Base-by-base conservation (phyloP, 495 filamentous ascomycete species). In the Podospora pseudopauciseta region DNA sequence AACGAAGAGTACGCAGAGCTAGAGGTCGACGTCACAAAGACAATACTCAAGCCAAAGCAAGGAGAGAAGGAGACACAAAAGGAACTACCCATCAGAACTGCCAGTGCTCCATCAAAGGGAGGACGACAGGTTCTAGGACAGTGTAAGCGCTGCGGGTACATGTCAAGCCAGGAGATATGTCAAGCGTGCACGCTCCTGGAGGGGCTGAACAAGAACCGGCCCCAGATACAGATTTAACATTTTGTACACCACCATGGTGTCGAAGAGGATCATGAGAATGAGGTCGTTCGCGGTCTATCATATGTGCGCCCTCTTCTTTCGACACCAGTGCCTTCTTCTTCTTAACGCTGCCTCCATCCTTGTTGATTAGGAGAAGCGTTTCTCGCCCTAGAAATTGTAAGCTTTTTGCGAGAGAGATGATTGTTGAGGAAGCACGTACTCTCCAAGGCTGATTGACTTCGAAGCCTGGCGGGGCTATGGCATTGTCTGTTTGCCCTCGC, bases 371-470 rank as follows among this genome's bases (percentile, higher is more conserved):
- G 74, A 75, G 28, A 85, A 76, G 44, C 84, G 79, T 70, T 81
- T 84, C 68, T 87, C 85, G 68, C 82, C 75, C 85, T 87, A 71
- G 19, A 68, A 65, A 16, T 2, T 53, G 71, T 76, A 20, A 76
- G 69, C 58, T 26, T 67, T 28, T 6, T n/a, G 2, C 4, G 3
- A 7, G 16, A 2, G 15, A 15, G 20, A 26, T 30, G 4, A 0
- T 19, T 18, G 2, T 6, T 44, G 2, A 20, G 9, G 13, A 1
- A 27, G 15, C 49, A 74, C 77, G 56, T 80, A 84, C 82, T 86
- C 87, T 94, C 96, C 96, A 99, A 32, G 92, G 91, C 79, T 97
- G 97, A 86, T 90, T 97, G 73, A 97, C 72, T 75, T 97, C 94
- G 82, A 96, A 99, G 49, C 93, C 94, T 55, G 85, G 81, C 18